A percentile compares a stretch with the other conserved stretches of the same genome.
Evolutionary conservation across 768 basidiomycete genomes (phyloP).

Genomic region (Leccinellum luteum): DNA sequence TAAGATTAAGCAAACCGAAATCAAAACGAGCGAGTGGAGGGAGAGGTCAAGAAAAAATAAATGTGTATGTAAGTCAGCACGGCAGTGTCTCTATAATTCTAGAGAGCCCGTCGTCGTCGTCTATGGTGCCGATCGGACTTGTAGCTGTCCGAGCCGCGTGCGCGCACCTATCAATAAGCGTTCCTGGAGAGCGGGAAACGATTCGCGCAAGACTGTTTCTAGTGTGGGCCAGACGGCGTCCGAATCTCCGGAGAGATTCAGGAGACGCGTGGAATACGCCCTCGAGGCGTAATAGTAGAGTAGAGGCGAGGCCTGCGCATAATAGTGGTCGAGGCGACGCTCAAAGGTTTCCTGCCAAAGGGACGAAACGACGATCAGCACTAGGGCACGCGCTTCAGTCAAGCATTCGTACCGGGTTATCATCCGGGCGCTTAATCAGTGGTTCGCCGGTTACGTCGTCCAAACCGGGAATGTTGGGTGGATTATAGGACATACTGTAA

Average conservation of each 20-base stretch:
- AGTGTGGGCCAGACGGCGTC: constrained; percentile 83
- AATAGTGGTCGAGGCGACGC: constrained; percentile 73
- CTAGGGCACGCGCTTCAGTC: background rate
- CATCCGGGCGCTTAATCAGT: constrained; percentile 77
- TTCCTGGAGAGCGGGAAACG: constrained; percentile 56
- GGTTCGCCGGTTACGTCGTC: constrained; percentile 88
- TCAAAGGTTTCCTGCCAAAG: constrained; percentile 65
- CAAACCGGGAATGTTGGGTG: constrained; percentile 68
- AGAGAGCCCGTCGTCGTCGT: constrained; percentile 5
- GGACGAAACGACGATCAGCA: constrained; percentile 8
- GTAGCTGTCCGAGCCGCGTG: constrained; percentile 17
- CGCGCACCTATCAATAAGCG: constrained; percentile 31
- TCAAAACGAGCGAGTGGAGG: constrained; percentile 11
- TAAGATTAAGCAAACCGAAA: constrained; percentile 12
- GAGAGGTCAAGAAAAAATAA: background rate
- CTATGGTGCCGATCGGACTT: constrained; percentile 13
- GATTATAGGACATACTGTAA: constrained; percentile 86
- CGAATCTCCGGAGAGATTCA: constrained; percentile 62
- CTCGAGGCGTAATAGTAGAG: constrained; percentile 61
- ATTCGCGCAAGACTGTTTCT: constrained; percentile 52
- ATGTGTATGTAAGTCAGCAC: background rate
- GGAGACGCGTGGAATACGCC: constrained; percentile 44
- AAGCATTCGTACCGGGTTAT: constrained; percentile 64
- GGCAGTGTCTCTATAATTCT: background rate
- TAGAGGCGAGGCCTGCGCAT: constrained; percentile 75